Evolutionary conservation across 2,329 filamentous ascomycete species (phyloP).

Genomic region (Blastomyces emzantsi): DNA sequence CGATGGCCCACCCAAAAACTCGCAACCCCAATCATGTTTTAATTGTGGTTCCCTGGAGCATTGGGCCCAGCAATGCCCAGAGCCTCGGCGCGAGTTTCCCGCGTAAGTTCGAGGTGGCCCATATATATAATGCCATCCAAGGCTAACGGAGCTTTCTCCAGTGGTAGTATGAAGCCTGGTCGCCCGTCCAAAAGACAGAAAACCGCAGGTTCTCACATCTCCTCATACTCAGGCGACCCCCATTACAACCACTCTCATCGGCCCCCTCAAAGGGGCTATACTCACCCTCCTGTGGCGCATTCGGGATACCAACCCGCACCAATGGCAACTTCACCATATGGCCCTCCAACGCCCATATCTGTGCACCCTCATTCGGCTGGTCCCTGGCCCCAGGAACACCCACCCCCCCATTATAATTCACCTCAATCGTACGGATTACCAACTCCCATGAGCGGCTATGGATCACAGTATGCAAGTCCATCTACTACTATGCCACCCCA

Average conservation of each 20-base stretch:
- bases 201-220: slow-evolving; percentile 16
- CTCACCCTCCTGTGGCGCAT: slow-evolving; percentile 17
- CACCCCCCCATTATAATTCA: slow-evolving; percentile 18
- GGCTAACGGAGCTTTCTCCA: slow-evolving; percentile 13
- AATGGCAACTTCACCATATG: slow-evolving; percentile 13
- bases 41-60: slow-evolving; percentile 28
- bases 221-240: slow-evolving; percentile 18
- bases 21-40: slow-evolving; percentile 23
- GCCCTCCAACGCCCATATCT: slow-evolving; percentile 18
- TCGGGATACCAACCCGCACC: slow-evolving; percentile 9
- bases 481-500: slow-evolving; percentile 12
- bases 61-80: slow-evolving; percentile 29
- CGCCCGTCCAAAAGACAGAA: slow-evolving; percentile 24
- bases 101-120: slow-evolving; percentile 21
- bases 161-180: slow-evolving; percentile 15
- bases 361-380: slow-evolving; percentile 15
- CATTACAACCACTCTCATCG: slow-evolving; percentile 19
- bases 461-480: slow-evolving; percentile 15
- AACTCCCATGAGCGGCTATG: slow-evolving; percentile 17
- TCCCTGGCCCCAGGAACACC: slow-evolving; percentile 18
- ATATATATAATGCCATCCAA: neutral
- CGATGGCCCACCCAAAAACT: slow-evolving; percentile 9
- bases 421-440: slow-evolving; percentile 19
- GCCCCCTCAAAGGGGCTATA: slow-evolving; percentile 17
- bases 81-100: slow-evolving; percentile 24